Base-by-base conservation (phyloP, 2,329 filamentous ascomycete species). In the Fusarium pseudograminearum region DNA sequence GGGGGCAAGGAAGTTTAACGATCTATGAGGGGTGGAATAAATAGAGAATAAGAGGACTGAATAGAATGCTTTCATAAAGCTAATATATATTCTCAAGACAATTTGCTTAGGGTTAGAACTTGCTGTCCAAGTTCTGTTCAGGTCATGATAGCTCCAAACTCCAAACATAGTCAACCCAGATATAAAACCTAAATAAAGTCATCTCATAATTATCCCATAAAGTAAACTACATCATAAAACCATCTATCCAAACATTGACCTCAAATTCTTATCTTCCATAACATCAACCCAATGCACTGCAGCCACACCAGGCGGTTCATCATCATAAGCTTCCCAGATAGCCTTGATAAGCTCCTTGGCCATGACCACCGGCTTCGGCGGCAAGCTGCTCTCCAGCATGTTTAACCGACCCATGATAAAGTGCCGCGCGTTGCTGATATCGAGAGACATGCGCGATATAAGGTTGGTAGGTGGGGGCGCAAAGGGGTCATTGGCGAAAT, bases 261-360 rank as follows among this genome's bases (percentile, higher is more conserved):
- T 71, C 28, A 79, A 55, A 26, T 78, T 73, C 18, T 75, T 75
- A 6, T 76, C 72, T 51, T 78, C 78, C 80, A 82, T 83, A 7
- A 83, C 79, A 51, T 83, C 81, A 5, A 82, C 74, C 81, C 81
- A 83, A 44, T 83, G 81, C 1, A 80, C 80, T 12, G 76, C 65
- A 14, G 73, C 61, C 1, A 74, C 71, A 0, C 75, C 79, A 5
- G 76, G 74, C 11, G 64, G 20, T 47, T 82, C 81, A 5, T 63
- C 69, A 36, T 83, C 81, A 22, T 83, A 83, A 1, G 78, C 78
- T 2, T 74, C 75, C 81, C 81, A 83, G 3, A 83, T 79, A 0
- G 80, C 77, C n/a, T 76, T 79, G 10, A 83, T 75, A 3, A 83
- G 74, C 41, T 81, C 73, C 63, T 80, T 81, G 3, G 81, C 81